Evolutionary conservation across 345 rosid genomes (phyloP).

Genomic region (Gossypium raimondii): DNA sequence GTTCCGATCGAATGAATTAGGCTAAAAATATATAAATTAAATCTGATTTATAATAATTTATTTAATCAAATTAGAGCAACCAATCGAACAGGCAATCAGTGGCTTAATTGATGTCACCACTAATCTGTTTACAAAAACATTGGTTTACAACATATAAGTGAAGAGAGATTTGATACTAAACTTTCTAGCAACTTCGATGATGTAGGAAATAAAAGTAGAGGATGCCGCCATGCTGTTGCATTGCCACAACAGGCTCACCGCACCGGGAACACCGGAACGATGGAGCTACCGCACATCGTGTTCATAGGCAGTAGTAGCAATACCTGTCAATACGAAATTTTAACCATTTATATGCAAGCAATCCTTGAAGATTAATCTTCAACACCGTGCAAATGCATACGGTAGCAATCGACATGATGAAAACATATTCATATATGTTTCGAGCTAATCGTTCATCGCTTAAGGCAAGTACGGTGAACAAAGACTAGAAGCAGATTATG

Average conservation of each 20-base stretch:
- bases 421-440: not conserved
- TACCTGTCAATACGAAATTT: conserved; percentile 52
- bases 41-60: too few species aligned
- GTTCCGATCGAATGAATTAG: too few species aligned
- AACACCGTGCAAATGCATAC: not conserved
- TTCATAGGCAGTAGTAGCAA: conserved; percentile 88
- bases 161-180: too few species aligned
- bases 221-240: conserved; percentile 55
- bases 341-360: not conserved
- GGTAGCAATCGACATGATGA: not conserved
- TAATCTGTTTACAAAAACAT: too few species aligned
- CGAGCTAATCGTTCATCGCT: not conserved
- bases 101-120: too few species aligned
- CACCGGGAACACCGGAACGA: conserved; percentile 49
- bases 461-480: not conserved
- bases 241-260: conserved; percentile 71
- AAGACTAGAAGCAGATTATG: not conserved
- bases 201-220: too few species aligned
- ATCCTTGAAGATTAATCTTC: not conserved
- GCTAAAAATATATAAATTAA: too few species aligned
- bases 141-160: too few species aligned
- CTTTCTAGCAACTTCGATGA: too few species aligned
- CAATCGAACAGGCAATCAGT: too few species aligned
- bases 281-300: conserved; percentile 71
- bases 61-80: too few species aligned